Evolutionary conservation across 1,284 basidiomycete genomes (phyloP).

Genomic region (Phellopilus nigrolimitatus): DNA sequence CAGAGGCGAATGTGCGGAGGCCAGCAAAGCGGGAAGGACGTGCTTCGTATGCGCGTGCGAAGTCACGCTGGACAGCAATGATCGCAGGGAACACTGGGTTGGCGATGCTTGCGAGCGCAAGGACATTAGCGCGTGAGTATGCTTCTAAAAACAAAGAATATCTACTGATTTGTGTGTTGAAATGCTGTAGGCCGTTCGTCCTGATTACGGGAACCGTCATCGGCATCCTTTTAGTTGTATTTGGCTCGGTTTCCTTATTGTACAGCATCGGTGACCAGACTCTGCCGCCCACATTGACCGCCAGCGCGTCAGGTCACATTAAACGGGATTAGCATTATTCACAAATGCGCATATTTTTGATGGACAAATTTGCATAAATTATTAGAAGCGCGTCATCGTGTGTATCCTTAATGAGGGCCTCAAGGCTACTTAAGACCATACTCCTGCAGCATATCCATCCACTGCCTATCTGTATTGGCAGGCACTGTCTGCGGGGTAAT

Average conservation of each 20-base stretch:
- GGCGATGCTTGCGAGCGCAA: slow-evolving; percentile 70
- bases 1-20: slow-evolving; percentile 58
- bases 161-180: too few relatives aligned
- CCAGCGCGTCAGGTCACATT: slow-evolving; percentile 34
- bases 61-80: slow-evolving; percentile 42
- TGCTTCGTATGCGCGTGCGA: slow-evolving; percentile 73
- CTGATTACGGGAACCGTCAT: slow-evolving; percentile 67
- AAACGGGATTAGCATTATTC: slow-evolving; percentile 17
- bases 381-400: too few relatives aligned
- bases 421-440: too few relatives aligned
- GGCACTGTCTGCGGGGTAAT: too few relatives aligned
- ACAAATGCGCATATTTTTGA: too few relatives aligned
- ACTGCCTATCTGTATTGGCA: too few relatives aligned
- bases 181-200: slow-evolving; percentile 60
- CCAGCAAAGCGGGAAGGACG: slow-evolving; percentile 54
- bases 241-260: slow-evolving; percentile 64
- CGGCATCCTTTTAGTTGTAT: slow-evolving; percentile 56
- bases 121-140: slow-evolving; percentile 70
- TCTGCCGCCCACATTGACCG: slow-evolving; percentile 67
- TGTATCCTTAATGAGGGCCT: too few relatives aligned
- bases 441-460: too few relatives aligned
- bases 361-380: too few relatives aligned
- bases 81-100: slow-evolving; percentile 63
- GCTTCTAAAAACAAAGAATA: neutral
- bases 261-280: slow-evolving; percentile 54